Conservation (phyloP, 73 alveolate genomes). For the Symbiodinium pilosum region DNA sequence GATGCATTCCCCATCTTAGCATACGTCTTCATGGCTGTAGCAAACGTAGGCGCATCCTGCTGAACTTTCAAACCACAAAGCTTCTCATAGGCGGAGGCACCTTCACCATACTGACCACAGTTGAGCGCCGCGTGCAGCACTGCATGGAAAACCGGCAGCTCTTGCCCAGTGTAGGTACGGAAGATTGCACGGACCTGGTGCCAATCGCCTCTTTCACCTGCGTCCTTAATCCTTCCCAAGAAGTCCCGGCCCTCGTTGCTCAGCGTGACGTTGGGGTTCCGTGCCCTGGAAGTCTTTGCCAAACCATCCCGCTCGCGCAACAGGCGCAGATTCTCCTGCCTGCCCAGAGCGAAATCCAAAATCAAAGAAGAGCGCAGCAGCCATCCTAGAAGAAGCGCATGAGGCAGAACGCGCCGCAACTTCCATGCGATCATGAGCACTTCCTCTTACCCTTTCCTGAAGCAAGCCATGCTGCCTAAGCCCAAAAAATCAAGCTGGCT, state of each 20-base stretch:
- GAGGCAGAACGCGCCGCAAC: no score
- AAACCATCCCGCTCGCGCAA: not conserved
- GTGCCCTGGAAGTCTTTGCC: not conserved
- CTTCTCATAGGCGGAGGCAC: not conserved
- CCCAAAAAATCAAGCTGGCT: no score
- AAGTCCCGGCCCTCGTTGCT: not conserved
- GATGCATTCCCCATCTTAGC: no score
- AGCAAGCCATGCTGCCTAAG: no score
- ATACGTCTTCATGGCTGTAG: no score
- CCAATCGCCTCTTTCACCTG: conserved; percentile 23
- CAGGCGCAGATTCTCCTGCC: not conserved
- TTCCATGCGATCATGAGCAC: no score
- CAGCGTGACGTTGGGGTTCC: not conserved
- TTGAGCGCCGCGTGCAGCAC: not conserved
- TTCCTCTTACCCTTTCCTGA: no score
- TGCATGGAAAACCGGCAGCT: not conserved
- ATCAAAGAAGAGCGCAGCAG: no score
- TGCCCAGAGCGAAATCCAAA: not conserved
- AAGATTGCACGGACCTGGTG: not conserved
- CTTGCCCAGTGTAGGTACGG: not conserved
- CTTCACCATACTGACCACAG: not conserved
- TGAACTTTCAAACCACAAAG: no score
- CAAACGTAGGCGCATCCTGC: no score
- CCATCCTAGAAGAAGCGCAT: no score
- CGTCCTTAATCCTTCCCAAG: not conserved